Percentiles rank a stretch among this genome's conserved stretches.
These are phyloP conservation scores for Aspergillus udagawae DNA, from an alignment of 2,329 filamentous ascomycete genomes.

Conservation along the genomic window DNA sequence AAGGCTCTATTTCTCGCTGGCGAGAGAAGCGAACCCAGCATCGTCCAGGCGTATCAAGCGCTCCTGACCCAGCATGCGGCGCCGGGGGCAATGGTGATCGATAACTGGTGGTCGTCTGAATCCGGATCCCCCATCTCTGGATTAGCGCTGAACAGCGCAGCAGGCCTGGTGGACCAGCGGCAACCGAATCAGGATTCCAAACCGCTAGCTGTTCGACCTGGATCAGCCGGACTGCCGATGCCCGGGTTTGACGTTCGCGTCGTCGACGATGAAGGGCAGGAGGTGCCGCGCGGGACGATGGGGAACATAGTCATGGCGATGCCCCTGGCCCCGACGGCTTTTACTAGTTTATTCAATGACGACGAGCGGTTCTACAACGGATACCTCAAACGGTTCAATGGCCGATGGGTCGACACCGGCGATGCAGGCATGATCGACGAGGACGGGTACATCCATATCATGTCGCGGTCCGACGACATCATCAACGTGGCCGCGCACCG, in stretches of 20 bases:
- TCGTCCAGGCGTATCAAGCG: constrained; percentile 75
- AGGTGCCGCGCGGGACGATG: constrained; percentile 70
- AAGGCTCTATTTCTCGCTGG: constrained; percentile 79
- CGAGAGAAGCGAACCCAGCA: constrained; percentile 82
- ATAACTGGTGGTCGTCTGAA: constrained; percentile 74
- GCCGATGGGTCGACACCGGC: constrained; percentile 84
- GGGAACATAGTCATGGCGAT: constrained; percentile 85
- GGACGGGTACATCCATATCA: constrained; percentile 63
- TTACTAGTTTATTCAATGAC: constrained; percentile 81
- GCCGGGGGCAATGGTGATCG: constrained; percentile 58
- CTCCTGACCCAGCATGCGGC: constrained; percentile 66
- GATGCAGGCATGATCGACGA: constrained; percentile 83
- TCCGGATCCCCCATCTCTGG: constrained; percentile 66
- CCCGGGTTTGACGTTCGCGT: constrained; percentile 84
- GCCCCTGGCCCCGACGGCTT: constrained; percentile 79
- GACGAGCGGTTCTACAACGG: constrained; percentile 80
- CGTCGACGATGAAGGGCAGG: constrained; percentile 74
- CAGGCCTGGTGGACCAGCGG: constrained; percentile 45
- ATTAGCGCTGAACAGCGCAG: constrained; percentile 59
- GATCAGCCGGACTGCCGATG: constrained; percentile 86
- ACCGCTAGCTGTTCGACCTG: constrained; percentile 67
- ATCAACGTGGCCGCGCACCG: constrained; percentile 95
- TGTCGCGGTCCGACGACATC: constrained; percentile 72
- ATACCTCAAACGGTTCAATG: constrained; percentile 77
- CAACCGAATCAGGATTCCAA: constrained; percentile 24